Evolutionary conservation across 2,329 filamentous ascomycete genomes (phyloP), one percentile per base, ranked within the genome.

Genomic region (Colletotrichum paranaense): DNA sequence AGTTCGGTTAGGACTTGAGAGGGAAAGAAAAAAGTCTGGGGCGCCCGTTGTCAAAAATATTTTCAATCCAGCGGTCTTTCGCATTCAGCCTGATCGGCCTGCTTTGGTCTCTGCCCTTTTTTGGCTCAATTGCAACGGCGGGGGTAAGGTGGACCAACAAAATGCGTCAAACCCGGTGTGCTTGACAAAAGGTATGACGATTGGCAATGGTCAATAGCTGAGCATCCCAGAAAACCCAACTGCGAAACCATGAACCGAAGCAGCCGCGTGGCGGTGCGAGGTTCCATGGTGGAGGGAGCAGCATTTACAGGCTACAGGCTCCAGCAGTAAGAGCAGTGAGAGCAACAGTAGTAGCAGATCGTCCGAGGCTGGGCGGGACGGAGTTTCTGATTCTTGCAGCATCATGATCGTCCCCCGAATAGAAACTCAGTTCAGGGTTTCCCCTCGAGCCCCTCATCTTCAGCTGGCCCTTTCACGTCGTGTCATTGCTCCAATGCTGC

Each of bases 401-500:
- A 57, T 73, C 70, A 60, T 65, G 60, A 73, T 65, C 70, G 62
- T 9, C 60, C 60, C 42, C 67, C 56, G 55, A 73, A 66, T 57
- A 42, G 70, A 62, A 70, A 60, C n/a, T 38, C 67, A 55, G 19
- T 56, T 56, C 70, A 70, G 67, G 67, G 67, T 62, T 73, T 70
- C 70, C 70, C 70, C 70, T 73, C 70, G 66, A 62, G 60, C 70
- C 70, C 70, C 70, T 73, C 70, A 66, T 66, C 67, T 65, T 60
- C 60, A 70, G 70, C 28, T 66, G 30, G 24, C 60, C 62, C 46
- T 28, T 55, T 66, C 30, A 56, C 30, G 42, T 49, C 42, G 42
- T 49, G 16, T 49, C 42, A 49, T 49, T 49, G 16, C 35, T 46
- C 22, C 55, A 32, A 72, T 38, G 28, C 19, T 56, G 38, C 38